Evolutionary conservation across 2,329 filamentous ascomycete species (phyloP), one percentile per base, ranked within the genome.

Genomic region (Laburnicola sp.): DNA sequence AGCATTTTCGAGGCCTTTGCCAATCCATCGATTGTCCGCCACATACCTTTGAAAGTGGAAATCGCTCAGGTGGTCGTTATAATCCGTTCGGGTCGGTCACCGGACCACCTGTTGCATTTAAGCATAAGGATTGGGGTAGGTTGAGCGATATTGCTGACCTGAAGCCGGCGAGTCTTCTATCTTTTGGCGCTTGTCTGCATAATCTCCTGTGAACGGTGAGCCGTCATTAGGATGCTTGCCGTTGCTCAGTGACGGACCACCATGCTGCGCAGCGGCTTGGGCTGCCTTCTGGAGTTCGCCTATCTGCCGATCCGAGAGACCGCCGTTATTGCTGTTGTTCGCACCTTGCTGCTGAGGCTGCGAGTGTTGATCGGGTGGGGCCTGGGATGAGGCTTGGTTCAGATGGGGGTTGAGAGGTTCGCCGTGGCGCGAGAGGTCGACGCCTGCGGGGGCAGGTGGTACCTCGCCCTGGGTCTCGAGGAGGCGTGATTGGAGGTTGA

Each of bases 401-500:
- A 67, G 45, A 50, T 54, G 63, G 25, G 65, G 45, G 49, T 56
- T 64, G 23, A 65, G 45, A 10, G 63, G 59, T 45, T 70, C 65
- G 50, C 58, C 60, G 34, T 79, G 77, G 6, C 82, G 80, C 45
- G 75, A 79, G 26, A 96, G 77, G 64, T 90, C 89, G 58, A 96
- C 82, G 60, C 90, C 90, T 1, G 88, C 80, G 1, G 93, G 93
- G 7, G 92, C 86, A 54, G 88, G 88, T 0, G 94, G 94, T 48
- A 89, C 86, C 61, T 96, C 91, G 66, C 88, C 87, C 63, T 91
- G 86, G 2, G 86, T 82, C 61, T 97, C 92, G 54, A 97, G 80
- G 31, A 97, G 81, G 35, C 90, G 86, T 4, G 88, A 88, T 73
- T 99, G 94, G 11, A 99, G 81, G 63, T 88, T 88, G 68, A 97